Evolutionary conservation across 1,139 yeast species (phyloP), one percentile per base, ranked within the genome.

Genomic region (Geotrichum carabidarum): DNA sequence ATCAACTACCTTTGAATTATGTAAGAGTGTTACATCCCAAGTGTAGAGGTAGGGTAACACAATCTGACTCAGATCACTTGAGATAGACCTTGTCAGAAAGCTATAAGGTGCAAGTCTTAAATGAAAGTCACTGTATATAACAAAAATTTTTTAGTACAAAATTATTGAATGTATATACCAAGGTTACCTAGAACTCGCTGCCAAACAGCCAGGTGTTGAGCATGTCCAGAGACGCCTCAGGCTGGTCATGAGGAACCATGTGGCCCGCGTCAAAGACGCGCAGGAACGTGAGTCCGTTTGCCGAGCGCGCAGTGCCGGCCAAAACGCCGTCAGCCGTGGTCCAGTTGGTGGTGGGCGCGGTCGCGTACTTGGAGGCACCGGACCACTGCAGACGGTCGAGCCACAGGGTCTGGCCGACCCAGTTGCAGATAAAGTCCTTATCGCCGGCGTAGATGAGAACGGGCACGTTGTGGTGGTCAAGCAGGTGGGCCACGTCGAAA

Each of bases 401-500:
- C 91, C 94, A 86, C 2, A 84, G 91, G 64, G 78, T 78, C 71
- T 86, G 86, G 55, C 96, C 96, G 60, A 88, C 76, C 93, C 95
- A 88, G 74, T 88, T 88, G 74, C 95, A 88, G 62, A 88, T 87
- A 70, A 80, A 87, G 70, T 88, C 96, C 71, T 86, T 86, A 71
- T 88, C 95, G 63, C 96, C 96, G 12, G 95, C 95, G 65, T 87
- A 88, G 58, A 87, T 78, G 66, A 88, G 77, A 8, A 86, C 88
- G 12, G 95, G 95, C 50, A 87, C 68, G 6, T 77, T 80, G 57
- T 74, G 67, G 51, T 84, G 83, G 51, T 84, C 83, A 55, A 85
- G 73, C 52, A 84, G 70, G 58, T 79, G 80, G 1, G 82, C 75
- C 17, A 86, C 81, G 57, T 74, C 78, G 44, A 77, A 78, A 60